Evolutionary conservation across 352 stramenopile genomes (phyloP), one percentile per base, ranked within the genome.

Genomic region (Aphanomyces cochlioides): DNA sequence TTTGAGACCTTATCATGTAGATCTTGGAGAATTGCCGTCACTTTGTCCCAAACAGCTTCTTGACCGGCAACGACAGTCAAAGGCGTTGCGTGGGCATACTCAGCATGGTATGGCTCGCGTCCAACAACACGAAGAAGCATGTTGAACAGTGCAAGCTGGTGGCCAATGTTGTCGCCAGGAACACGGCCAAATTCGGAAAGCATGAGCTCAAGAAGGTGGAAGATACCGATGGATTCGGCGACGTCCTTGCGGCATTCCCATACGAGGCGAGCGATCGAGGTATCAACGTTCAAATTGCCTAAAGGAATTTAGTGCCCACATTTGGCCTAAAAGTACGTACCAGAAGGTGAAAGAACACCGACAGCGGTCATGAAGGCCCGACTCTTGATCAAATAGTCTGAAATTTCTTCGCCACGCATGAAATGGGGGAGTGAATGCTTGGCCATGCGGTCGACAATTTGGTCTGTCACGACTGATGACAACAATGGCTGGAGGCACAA

Each of bases 331-430:
- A 28, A 28, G 17, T 12, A 36, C 72, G 83, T 90, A 71, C 85
- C 84, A 38, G 90, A 81, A 5, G 82, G 79, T 63, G 84, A 90
- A 43, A 92, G 75, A 28, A 92, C 70, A 47, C 81, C 89, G 36
- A 98, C 89, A 64, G 94, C 92, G 4, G 90, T 84, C 83, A 97
- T 97, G 80, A 90, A 97, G 59, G 92, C 84, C 40, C 97, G 84
- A 17, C 83, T 91, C 67, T 93, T 88, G 61, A 92, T 86, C 74
- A 98, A 83, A 73, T 96, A 97, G 38, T 84, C 66, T 77, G 76
- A 74, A 75, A 76, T 13, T 75, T 50, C 34, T 74, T 81, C 3
- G 70, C 69, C 8, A 73, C 74, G 72, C 65, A 94, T 93, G 73
- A 89, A 94, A 19, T 92, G 80, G 28, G 79, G 61, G n/a, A 96